A percentile compares a stretch with the other conserved stretches of the same genome.
Evolutionary conservation across 768 basidiomycete genomes (phyloP).

Genomic region (Russula sp.): DNA sequence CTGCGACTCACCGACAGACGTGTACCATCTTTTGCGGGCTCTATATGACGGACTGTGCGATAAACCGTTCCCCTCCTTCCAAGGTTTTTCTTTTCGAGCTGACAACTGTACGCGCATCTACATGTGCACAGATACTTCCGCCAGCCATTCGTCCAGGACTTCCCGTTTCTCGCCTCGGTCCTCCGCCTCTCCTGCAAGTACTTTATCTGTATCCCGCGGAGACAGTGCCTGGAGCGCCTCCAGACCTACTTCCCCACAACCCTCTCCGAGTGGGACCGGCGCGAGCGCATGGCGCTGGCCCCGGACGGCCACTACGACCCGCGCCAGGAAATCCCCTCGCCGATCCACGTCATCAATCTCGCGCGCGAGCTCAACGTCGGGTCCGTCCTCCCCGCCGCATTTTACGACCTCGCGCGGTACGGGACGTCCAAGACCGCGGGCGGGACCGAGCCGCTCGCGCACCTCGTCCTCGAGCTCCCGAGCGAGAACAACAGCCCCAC

Average conservation of each 20-base stretch:
- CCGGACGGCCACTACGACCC: constrained; percentile 50
- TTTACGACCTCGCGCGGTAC: constrained; percentile 71
- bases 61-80: constrained; percentile 26
- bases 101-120: neutral
- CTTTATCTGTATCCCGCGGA: constrained; percentile 59
- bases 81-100: neutral
- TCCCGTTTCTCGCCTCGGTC: constrained; percentile 54
- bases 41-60: constrained; percentile 69
- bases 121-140: constrained; percentile 47
- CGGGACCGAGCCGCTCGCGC: constrained; percentile 39
- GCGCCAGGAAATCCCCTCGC: constrained; percentile 55
- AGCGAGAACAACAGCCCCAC: neutral
- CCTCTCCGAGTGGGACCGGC: constrained; percentile 60
- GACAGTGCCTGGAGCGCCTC: constrained; percentile 55
- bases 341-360: constrained; percentile 63
- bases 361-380: constrained; percentile 57
- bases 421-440: constrained; percentile 61
- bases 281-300: constrained; percentile 54
- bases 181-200: constrained; percentile 74
- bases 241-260: constrained; percentile 61
- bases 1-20: constrained; percentile 60
- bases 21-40: constrained; percentile 59
- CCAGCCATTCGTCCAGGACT: constrained; percentile 45
- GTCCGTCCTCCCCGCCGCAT: constrained; percentile 58
- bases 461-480: constrained; percentile 11